These are phyloP conservation scores for Nepenthes alata DNA, from an alignment of 179 eudicot species.

Conservation along the genomic window DNA sequence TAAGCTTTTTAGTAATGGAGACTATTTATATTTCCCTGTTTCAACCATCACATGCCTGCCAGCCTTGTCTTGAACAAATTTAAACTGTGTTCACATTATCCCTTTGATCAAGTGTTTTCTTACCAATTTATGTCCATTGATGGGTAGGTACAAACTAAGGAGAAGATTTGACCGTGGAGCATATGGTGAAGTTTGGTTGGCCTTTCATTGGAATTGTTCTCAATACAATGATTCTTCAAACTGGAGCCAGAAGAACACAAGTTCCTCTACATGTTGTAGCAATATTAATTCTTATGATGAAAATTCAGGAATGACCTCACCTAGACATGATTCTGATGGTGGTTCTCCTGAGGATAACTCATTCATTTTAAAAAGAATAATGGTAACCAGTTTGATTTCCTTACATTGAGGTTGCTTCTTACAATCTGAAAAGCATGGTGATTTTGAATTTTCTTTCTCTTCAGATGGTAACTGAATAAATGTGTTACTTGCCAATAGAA, in stretches of 20 bases:
- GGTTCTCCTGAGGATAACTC: conserved; percentile 29
- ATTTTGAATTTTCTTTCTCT: background rate
- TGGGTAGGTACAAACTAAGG: conserved; percentile 57
- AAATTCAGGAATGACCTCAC: conserved; percentile 20
- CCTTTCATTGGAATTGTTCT: conserved; percentile 87
- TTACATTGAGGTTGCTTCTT: background rate
- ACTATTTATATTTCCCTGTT: too few relatives aligned
- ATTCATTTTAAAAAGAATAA: conserved; percentile 90
- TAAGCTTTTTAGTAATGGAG: too few relatives aligned
- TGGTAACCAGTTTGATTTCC: conserved; percentile 40
- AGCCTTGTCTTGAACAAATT: too few relatives aligned
- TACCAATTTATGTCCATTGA: background rate
- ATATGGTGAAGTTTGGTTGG: conserved; percentile 99
- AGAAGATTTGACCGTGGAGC: conserved; percentile 90
- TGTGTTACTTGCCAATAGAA: too few relatives aligned
- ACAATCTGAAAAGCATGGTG: background rate
- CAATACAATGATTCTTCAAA: conserved; percentile 25
- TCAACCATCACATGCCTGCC: too few relatives aligned
- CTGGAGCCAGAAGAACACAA: conserved; percentile 23
- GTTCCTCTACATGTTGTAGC: conserved; percentile 20
- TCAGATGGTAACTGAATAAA: too few relatives aligned
- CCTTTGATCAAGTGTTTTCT: background rate
- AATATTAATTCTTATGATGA: conserved; percentile 20
- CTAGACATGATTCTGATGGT: conserved; percentile 25
- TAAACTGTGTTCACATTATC: background rate